These are phyloP conservation scores for Pseudophaeomoniella oleicola DNA, from an alignment of 2,329 filamentous ascomycete species.

Conservation along the genomic window DNA sequence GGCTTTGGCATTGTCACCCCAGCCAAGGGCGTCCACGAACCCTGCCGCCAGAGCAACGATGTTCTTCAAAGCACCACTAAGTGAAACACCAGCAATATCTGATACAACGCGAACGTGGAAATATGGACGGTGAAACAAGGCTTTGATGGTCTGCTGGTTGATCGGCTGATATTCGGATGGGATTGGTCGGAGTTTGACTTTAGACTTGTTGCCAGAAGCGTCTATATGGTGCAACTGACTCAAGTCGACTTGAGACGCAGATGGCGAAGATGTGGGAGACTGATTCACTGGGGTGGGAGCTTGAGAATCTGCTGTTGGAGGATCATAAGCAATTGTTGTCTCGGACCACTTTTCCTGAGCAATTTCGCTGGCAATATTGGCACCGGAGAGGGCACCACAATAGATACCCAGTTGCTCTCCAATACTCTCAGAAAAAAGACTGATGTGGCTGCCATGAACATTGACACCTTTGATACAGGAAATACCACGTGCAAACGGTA, in stretches of 20 bases:
- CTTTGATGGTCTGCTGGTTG: conserved; percentile 68
- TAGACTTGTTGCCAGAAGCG: conserved; percentile 50
- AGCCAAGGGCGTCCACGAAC: conserved; percentile 87
- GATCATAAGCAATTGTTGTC: conserved; percentile 92
- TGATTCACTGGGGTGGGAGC: conserved; percentile 47
- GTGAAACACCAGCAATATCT: conserved; percentile 92
- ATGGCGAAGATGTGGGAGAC: conserved; percentile 37
- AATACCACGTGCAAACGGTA: conserved; percentile 84
- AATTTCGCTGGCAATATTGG: conserved; percentile 92
- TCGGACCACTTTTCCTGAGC: conserved; percentile 93
- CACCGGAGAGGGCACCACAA: conserved; percentile 86
- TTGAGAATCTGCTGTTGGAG: conserved; percentile 73
- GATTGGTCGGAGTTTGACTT: conserved; percentile 57
- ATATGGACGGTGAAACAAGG: conserved; percentile 88
- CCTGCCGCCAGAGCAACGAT: conserved; percentile 87
- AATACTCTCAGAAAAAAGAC: conserved; percentile 89
- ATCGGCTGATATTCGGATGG: conserved; percentile 74
- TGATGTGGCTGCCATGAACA: conserved; percentile 72
- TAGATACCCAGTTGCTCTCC: conserved; percentile 86
- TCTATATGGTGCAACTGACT: conserved; percentile 50
- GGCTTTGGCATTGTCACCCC: conserved; percentile 98
- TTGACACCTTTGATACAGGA: conserved; percentile 98
- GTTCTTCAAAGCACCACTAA: conserved; percentile 92
- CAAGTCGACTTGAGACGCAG: conserved; percentile 33
- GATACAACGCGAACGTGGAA: conserved; percentile 91